Conservation (phyloP, 768 basidiomycete genomes). For the Hirschioporus abietinus region DNA sequence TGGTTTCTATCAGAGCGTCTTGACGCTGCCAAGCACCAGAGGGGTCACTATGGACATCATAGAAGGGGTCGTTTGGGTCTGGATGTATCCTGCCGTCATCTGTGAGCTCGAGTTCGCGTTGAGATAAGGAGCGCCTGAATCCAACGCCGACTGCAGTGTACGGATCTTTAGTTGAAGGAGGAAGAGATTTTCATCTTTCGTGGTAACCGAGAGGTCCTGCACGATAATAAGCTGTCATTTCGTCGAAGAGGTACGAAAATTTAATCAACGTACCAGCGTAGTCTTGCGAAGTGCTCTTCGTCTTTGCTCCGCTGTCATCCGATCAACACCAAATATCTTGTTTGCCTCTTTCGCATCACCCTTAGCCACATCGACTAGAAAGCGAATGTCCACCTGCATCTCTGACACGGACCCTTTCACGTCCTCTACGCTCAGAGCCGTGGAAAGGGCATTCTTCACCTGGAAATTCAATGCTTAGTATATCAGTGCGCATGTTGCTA, state of each 20-base stretch:
- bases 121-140: neutral
- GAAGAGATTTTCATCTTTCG: neutral
- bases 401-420: neutral
- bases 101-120: neutral
- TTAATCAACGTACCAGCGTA: neutral
- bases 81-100: neutral
- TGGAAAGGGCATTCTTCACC: neutral
- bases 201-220: neutral
- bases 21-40: neutral
- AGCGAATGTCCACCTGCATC: neutral
- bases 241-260: neutral
- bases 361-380: neutral
- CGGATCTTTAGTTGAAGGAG: neutral
- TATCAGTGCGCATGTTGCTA: neutral
- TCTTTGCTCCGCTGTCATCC: neutral
- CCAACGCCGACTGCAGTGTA: neutral
- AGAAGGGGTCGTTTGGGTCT: neutral
- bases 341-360: neutral
- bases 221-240: neutral
- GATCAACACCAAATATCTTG: neutral
- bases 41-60: neutral
- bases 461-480: neutral
- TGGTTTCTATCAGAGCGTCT: neutral
- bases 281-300: neutral
- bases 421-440: neutral